Evolutionary conservation across 176 grass and related monocot genomes (phyloP).

Genomic region (Triticum turgidum): DNA sequence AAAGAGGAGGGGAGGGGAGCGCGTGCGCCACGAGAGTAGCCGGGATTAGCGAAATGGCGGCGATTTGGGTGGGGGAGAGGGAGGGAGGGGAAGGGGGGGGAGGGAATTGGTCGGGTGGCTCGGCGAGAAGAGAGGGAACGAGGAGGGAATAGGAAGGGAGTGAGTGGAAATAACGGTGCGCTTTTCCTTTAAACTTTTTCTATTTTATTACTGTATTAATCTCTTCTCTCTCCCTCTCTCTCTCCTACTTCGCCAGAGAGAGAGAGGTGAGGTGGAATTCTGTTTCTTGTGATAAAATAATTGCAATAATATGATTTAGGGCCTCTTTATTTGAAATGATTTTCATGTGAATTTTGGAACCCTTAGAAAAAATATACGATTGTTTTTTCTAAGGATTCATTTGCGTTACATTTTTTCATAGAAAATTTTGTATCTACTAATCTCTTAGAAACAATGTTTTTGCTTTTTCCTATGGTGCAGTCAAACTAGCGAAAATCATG

Average conservation of each 20-base stretch:
- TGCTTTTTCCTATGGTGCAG: too few relatives aligned
- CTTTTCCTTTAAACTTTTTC: slow-evolving; percentile 9
- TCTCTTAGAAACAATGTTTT: too few relatives aligned
- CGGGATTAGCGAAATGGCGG: slow-evolving; percentile 32
- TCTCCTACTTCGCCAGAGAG: not conserved
- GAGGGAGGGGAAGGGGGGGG: slow-evolving; percentile 11
- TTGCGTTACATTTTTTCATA: too few relatives aligned
- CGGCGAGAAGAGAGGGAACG: slow-evolving; percentile 37
- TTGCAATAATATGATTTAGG: too few relatives aligned
- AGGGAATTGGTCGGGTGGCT: slow-evolving; percentile 43
- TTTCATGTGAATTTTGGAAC: too few relatives aligned
- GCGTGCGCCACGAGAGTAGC: not conserved
- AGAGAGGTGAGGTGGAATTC: not conserved
- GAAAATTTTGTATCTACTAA: too few relatives aligned
- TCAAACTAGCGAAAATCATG: too few relatives aligned
- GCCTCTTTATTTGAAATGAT: too few relatives aligned
- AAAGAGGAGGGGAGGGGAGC: not conserved
- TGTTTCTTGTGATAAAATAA: too few relatives aligned
- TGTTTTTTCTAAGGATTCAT: too few relatives aligned
- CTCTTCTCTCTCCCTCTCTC: not conserved
- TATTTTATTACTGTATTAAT: not conserved
- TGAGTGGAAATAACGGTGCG: slow-evolving; percentile 21
- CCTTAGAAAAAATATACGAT: too few relatives aligned
- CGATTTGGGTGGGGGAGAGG: slow-evolving; percentile 36
- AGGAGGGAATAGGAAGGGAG: slow-evolving; percentile 4